These are phyloP conservation scores for Cordyceps militaris DNA, from an alignment of 2,329 filamentous ascomycete species.

Conservation along the genomic window DNA sequence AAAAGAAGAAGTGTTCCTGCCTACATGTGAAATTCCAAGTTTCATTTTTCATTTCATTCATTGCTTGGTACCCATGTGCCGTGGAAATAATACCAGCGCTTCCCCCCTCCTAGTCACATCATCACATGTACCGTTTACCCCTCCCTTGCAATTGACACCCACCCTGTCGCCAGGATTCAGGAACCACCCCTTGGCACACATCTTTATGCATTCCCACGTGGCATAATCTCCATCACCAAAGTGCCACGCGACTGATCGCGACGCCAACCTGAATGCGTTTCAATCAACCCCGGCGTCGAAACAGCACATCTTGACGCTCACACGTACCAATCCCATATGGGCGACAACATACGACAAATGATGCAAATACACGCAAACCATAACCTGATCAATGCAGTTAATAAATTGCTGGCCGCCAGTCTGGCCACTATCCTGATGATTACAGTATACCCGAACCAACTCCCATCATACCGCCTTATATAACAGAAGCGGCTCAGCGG, in stretches of 20 bases:
- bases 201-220: constrained; percentile 3
- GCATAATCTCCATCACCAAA: not conserved
- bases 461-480: not conserved
- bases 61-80: not conserved
- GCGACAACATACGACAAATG: not conserved
- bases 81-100: not conserved
- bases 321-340: too few species aligned
- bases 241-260: not conserved
- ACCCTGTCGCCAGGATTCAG: not conserved
- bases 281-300: not conserved
- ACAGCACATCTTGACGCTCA: too few species aligned
- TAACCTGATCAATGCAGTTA: not conserved
- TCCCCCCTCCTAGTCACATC: not conserved
- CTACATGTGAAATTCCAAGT: too few species aligned
- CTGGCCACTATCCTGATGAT: not conserved
- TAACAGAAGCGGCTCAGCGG: constrained; percentile 1
- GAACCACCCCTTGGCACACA: not conserved
- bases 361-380: not conserved
- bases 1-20: too few species aligned
- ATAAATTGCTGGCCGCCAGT: not conserved
- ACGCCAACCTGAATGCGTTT: not conserved
- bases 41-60: too few species aligned
- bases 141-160: not conserved
- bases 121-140: not conserved
- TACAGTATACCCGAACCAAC: not conserved